Evolutionary conservation across 164 flowering plant species (phyloP).

Genomic region (Umbellularia californica): DNA sequence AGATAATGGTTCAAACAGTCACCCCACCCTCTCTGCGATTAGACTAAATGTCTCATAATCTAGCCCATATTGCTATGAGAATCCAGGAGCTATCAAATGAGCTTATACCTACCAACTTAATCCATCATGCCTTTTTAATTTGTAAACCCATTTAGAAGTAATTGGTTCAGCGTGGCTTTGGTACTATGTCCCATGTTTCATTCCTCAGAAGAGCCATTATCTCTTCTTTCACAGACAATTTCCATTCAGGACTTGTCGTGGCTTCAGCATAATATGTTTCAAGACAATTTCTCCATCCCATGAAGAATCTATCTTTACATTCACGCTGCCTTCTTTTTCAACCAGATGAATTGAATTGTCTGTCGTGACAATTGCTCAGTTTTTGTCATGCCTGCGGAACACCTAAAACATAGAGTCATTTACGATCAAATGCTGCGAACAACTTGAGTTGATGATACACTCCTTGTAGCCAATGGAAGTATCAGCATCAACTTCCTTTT

Average conservation of each 20-base stretch:
- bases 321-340: conserved; percentile 16
- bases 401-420: background rate
- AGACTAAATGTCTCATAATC: conserved; percentile 1
- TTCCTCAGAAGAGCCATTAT: background rate
- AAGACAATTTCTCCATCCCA: no score
- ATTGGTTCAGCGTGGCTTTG: background rate
- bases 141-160: conserved; percentile 10
- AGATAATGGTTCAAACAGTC: background rate
- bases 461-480: background rate
- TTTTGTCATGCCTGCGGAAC: background rate
- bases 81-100: conserved; percentile 3
- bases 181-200: conserved; percentile 8
- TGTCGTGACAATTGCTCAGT: no score
- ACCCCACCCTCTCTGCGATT: conserved; percentile 1
- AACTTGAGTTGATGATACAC: conserved; percentile 4
- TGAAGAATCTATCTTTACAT: no score
- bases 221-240: conserved; percentile 1
- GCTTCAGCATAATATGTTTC: conserved; percentile 7
- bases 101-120: background rate
- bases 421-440: background rate
- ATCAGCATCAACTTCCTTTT: background rate
- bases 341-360: background rate
- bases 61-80: background rate
- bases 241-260: background rate
- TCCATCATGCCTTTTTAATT: background rate